A percentile compares a stretch with the other conserved stretches of the same genome.
Evolutionary conservation across 1,284 basidiomycete species (phyloP).

Genomic region (Rhodotorula sp.): DNA sequence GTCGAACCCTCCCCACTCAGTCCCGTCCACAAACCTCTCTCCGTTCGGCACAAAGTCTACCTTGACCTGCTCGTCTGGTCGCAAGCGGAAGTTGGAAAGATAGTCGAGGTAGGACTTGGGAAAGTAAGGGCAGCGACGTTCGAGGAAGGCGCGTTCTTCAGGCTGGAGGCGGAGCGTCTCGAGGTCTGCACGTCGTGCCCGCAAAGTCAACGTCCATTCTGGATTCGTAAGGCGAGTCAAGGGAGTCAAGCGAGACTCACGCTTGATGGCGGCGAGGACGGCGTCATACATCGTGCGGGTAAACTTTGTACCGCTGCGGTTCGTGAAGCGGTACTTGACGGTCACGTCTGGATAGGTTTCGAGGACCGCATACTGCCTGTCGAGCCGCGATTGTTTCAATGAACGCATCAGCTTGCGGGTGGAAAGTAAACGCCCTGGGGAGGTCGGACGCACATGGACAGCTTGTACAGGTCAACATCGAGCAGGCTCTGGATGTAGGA

Average conservation of each 20-base stretch:
- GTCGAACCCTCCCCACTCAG: constrained; percentile 65
- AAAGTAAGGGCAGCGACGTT: constrained; percentile 72
- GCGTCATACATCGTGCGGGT: constrained; percentile 65
- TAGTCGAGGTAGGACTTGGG: constrained; percentile 71
- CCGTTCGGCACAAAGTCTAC: constrained; percentile 60
- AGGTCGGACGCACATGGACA: constrained; percentile 68
- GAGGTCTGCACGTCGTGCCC: constrained; percentile 58
- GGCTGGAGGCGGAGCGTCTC: constrained; percentile 61
- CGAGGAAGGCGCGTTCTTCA: constrained; percentile 70
- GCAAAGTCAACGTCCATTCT: not conserved
- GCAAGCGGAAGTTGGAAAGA: constrained; percentile 67
- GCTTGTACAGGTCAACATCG: constrained; percentile 97
- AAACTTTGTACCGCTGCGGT: constrained; percentile 75
- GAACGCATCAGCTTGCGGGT: not conserved
- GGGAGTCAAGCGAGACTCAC: constrained; percentile 56
- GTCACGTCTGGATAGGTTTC: constrained; percentile 70
- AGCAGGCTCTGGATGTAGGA: constrained; percentile 55
- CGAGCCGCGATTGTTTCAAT: not conserved
- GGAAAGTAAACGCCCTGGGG: not conserved
- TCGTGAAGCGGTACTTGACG: constrained; percentile 65
- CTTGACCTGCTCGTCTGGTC: constrained; percentile 71
- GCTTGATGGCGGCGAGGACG: constrained; percentile 64
- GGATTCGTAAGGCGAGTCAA: not conserved
- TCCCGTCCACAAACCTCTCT: constrained; percentile 48
- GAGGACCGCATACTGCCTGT: constrained; percentile 76